Conservation (phyloP, 441 rosid species). For the Brassica hybrid region DNA sequence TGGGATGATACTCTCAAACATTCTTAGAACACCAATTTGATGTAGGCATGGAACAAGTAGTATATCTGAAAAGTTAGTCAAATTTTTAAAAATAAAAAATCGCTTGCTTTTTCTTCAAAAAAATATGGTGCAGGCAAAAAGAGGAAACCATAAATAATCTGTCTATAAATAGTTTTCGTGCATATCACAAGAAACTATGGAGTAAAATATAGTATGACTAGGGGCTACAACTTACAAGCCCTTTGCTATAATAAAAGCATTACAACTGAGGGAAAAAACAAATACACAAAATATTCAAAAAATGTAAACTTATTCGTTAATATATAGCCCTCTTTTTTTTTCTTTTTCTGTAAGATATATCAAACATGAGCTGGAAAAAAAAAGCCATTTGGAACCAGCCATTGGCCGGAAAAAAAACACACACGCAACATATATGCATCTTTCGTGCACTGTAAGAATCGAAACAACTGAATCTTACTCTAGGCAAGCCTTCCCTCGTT, state of each 20-base stretch:
- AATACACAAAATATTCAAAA: not conserved
- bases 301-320: constrained; percentile 2
- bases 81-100: no score
- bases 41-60: not conserved
- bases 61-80: no score
- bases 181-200: not conserved
- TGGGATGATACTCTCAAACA: not conserved
- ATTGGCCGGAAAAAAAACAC: not conserved
- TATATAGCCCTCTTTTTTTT: not conserved
- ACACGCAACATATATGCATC: not conserved
- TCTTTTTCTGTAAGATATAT: not conserved
- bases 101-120: no score
- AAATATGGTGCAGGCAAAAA: not conserved
- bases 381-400: constrained; percentile 15
- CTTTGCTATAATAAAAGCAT: not conserved
- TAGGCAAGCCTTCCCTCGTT: not conserved
- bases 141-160: not conserved
- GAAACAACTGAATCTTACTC: constrained; percentile 23
- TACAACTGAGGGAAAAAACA: not conserved
- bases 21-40: not conserved
- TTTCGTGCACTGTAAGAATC: constrained; percentile 8
- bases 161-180: not conserved
- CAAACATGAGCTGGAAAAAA: constrained; percentile 21
- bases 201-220: not conserved
- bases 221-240: not conserved